Evolutionary conservation across 2,329 filamentous ascomycete genomes (phyloP), one percentile per base, ranked within the genome.

Genomic region (Thyridium curvatum): DNA sequence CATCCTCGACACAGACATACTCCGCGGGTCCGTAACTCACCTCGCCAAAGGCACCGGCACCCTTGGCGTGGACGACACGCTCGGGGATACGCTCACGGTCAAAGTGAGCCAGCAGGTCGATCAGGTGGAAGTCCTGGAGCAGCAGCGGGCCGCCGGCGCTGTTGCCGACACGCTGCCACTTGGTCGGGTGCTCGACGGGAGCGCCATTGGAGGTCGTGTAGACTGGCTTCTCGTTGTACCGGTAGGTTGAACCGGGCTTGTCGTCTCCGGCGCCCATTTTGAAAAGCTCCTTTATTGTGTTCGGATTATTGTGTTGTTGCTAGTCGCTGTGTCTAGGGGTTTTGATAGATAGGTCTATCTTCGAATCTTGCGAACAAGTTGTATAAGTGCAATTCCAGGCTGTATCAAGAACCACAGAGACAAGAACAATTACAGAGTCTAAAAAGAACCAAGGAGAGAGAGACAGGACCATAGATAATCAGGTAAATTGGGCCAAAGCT

Each of bases 101-200:
- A 54, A 74, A 72, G 55, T 72, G 64, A 14, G 69, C 70, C 34
- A 84, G 66, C 28, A 79, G 59, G 47, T 81, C 79, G 48, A 84
- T 76, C 54, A 83, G 58, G 53, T 82, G 77, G 54, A 80, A 80
- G 54, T 82, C 77, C 51, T 82, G 77, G 16, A 83, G 69, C 43
- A 81, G 62, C 30, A 82, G 64, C 46, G 77, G 77, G 1, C 77
- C 77, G 38, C 62, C 60, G 13, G 63, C 60, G 21, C 21, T 26
- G 10, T 48, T 71, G 36, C 46, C 40, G 13, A 42, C 38, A 12
- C 47, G 44, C 47, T 47, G 46, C 37, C 42, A 48, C 32, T 48
- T 45, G 18, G 39, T 39, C 2, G 74, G 72, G 48, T 74, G 66
- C 43, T 71, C 65, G 40, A 79, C 66, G 45, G 76, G 75, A 32